phyloP scores from a whole-genome alignment of 1,284 basidiomycete genomes.

The Boletus semigastroideus region DNA sequence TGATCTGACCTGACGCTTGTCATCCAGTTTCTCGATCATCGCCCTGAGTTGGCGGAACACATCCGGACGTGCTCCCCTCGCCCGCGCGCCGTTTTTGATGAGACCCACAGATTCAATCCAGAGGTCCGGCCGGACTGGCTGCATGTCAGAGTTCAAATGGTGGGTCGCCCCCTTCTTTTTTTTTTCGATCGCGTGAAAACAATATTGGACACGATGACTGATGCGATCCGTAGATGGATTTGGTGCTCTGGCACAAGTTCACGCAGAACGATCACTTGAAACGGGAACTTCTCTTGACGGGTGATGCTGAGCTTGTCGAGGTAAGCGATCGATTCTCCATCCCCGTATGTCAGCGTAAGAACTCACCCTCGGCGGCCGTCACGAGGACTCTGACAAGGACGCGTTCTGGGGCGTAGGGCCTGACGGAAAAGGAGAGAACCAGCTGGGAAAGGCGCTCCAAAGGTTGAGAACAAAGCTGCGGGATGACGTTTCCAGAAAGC shows the following conservation, averaged over 20 bases:
- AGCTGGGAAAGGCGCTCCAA: slow-evolving; percentile 39
- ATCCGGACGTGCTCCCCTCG: slow-evolving; percentile 38
- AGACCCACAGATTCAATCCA: slow-evolving; percentile 38
- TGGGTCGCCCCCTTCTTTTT: slow-evolving; percentile 14
- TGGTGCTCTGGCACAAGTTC: slow-evolving; percentile 37
- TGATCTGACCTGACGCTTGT: slow-evolving; percentile 10
- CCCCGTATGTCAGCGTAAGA: not conserved
- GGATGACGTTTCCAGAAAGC: slow-evolving; percentile 19
- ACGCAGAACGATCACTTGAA: slow-evolving; percentile 35
- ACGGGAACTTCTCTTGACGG: slow-evolving; percentile 35
- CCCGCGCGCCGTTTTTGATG: slow-evolving; percentile 38
- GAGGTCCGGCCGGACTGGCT: slow-evolving; percentile 39
- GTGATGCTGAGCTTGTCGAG: slow-evolving; percentile 37
- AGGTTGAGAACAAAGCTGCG: slow-evolving; percentile 34
- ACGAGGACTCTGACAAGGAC: slow-evolving; percentile 38
- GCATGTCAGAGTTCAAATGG: slow-evolving; percentile 35
- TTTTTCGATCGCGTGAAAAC: slow-evolving; percentile 13
- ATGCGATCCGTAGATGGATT: slow-evolving; percentile 31
- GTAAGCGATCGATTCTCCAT: slow-evolving; percentile 21
- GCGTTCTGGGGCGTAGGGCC: slow-evolving; percentile 41
- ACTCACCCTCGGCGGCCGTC: slow-evolving; percentile 25
- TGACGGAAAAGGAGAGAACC: slow-evolving; percentile 36
- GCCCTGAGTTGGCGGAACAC: slow-evolving; percentile 39
- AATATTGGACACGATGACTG: slow-evolving; percentile 7
- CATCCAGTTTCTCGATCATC: slow-evolving; percentile 35